A percentile compares a stretch with the other conserved stretches of the same genome.
phyloP scores from a whole-genome alignment of 2,329 filamentous ascomycete species.

The Trichoderma breve region DNA sequence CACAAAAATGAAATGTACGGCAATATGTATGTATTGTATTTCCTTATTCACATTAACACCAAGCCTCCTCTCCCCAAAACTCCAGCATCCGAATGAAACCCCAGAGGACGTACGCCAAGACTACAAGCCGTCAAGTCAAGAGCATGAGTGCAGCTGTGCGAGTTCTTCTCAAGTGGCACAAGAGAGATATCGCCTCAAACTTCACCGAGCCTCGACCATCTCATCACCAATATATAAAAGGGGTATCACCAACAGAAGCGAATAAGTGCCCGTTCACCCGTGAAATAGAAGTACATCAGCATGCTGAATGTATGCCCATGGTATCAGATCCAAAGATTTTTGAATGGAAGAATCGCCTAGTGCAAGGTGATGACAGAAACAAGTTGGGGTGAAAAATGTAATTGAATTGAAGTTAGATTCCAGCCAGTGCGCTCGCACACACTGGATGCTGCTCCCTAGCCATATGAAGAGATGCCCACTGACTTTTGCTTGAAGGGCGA shows the following conservation, averaged over 20 bases:
- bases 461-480: background rate
- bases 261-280: constrained; percentile 29
- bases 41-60: constrained; percentile 22
- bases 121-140: constrained; percentile 30
- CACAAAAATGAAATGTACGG: background rate
- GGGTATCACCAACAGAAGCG: constrained; percentile 38
- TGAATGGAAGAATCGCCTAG: constrained; percentile 26
- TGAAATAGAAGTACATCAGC: constrained; percentile 20
- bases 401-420: constrained; percentile 18
- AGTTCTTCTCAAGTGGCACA: background rate
- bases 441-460: constrained; percentile 13
- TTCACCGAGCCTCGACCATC: background rate
- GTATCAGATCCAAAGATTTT: constrained; percentile 22
- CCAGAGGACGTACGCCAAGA: constrained; percentile 31
- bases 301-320: constrained; percentile 25
- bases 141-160: background rate
- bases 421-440: constrained; percentile 25
- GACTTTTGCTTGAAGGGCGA: constrained; percentile 6
- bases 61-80: constrained; percentile 23
- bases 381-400: constrained; percentile 23
- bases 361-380: constrained; percentile 28
- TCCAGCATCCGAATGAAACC: constrained; percentile 29
- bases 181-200: background rate
- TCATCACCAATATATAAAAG: constrained; percentile 25
- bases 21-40: background rate